Evolutionary conservation across 129 eudicot species (phyloP).

Genomic region (Lonicera japonica): DNA sequence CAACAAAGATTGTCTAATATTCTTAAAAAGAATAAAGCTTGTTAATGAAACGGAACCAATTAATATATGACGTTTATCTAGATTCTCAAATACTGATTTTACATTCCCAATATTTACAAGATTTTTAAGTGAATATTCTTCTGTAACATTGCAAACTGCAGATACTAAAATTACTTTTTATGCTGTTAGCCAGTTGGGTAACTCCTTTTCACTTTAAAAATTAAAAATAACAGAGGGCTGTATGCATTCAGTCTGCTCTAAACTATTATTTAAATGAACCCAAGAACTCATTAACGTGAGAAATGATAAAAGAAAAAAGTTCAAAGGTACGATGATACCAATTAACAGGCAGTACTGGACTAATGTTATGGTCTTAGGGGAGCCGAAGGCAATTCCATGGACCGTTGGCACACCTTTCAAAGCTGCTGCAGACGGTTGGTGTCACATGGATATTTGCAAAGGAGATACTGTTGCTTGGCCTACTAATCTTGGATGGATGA

Average conservation of each 20-base stretch:
- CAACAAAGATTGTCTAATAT: neutral
- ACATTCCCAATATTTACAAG: neutral
- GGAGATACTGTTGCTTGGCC: conserved; percentile 94
- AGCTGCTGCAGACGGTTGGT: conserved; percentile 97
- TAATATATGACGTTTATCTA: neutral
- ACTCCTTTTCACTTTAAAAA: too few relatives aligned
- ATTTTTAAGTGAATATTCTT: neutral
- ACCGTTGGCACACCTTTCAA: conserved; percentile 71
- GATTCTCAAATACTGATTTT: neutral
- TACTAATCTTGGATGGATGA: conserved; percentile 99
- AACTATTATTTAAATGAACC: too few relatives aligned
- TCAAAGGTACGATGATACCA: neutral
- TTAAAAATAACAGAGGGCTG: neutral
- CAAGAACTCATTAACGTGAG: conserved; percentile 2
- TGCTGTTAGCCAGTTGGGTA: too few relatives aligned
- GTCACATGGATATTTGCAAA: conserved; percentile 63
- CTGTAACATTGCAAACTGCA: neutral
- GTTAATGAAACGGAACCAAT: neutral
- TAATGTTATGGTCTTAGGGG: conserved; percentile 41
- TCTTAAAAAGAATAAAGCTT: neutral
- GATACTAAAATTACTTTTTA: neutral
- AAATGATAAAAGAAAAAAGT: neutral
- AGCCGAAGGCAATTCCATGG: conserved; percentile 98
- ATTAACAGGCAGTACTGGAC: conserved; percentile 7
- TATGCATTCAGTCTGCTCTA: too few relatives aligned